A percentile compares a stretch with the other conserved stretches of the same genome.
phyloP scores from a whole-genome alignment of 306 rosid genomes.

The Pyrus pyrifolia region DNA sequence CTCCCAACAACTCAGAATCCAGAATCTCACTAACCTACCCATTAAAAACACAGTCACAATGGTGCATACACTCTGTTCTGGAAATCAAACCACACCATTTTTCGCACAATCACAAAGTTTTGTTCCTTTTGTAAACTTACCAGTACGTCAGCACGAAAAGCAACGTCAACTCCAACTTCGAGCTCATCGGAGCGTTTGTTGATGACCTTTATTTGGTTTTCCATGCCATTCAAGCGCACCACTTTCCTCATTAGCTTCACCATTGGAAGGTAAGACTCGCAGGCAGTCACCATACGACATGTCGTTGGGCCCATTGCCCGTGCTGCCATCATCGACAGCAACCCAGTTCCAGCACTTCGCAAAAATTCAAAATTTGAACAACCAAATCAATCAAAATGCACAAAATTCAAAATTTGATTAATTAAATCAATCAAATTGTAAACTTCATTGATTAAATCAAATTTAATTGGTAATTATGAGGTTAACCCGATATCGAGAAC shows the following conservation, averaged over 20 bases:
- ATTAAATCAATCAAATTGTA: not conserved
- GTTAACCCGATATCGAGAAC: constrained; percentile 87
- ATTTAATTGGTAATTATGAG: not conserved
- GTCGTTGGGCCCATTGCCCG: constrained; percentile 55
- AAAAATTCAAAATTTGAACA: not conserved
- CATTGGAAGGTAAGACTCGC: constrained; percentile 98
- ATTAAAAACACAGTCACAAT: not conserved
- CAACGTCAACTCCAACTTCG: constrained; percentile 48
- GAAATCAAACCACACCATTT: constrained; percentile 1
- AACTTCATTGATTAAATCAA: too few species aligned
- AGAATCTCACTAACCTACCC: constrained; percentile 90
- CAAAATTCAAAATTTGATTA: not conserved
- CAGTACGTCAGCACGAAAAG: constrained; percentile 65
- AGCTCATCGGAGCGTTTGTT: constrained; percentile 93
- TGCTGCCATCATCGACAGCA: constrained; percentile 93
- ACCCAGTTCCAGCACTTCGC: constrained; percentile 87
- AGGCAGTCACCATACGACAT: constrained; percentile 50
- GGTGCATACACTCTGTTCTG: not conserved
- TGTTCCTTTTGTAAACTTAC: constrained; percentile 31
- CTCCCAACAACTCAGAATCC: constrained; percentile 86
- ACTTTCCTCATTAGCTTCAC: constrained; percentile 85
- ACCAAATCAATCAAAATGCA: too few species aligned
- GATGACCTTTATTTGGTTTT: constrained; percentile 47
- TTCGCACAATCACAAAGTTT: not conserved
- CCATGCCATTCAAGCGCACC: constrained; percentile 55